Percentiles rank a stretch among this genome's conserved stretches.
These are phyloP conservation scores for Peniophora sp. DNA, from an alignment of 1,284 basidiomycete genomes.

Conservation along the genomic window DNA sequence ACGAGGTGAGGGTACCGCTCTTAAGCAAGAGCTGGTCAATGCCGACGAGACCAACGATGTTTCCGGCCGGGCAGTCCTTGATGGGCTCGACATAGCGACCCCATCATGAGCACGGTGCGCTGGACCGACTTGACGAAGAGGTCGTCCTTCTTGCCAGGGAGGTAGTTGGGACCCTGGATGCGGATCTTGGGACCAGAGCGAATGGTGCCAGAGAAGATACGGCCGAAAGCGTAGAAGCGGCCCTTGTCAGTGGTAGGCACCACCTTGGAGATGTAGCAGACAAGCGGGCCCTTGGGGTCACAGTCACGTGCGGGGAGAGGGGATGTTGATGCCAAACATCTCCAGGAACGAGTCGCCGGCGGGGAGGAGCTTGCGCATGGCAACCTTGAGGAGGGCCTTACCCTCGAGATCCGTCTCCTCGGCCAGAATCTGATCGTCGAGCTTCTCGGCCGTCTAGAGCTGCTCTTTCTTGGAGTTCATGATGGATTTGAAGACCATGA, in stretches of 20 bases:
- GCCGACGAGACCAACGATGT: slow-evolving; percentile 99
- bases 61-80: slow-evolving; percentile 98
- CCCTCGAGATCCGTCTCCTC: slow-evolving; percentile 96
- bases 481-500: slow-evolving; percentile 96
- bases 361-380: slow-evolving; percentile 99
- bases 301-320: slow-evolving; percentile 97
- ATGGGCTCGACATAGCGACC: slow-evolving; percentile 98
- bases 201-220: slow-evolving; percentile 99
- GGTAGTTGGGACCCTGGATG: slow-evolving; percentile 98
- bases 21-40: slow-evolving; percentile 99
- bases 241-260: slow-evolving; percentile 99
- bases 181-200: slow-evolving; percentile 97
- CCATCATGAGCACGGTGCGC: slow-evolving; percentile 99
- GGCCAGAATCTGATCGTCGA: slow-evolving; percentile 84
- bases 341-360: slow-evolving; percentile 98
- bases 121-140: slow-evolving; percentile 98
- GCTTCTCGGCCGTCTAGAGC: slow-evolving; percentile 84
- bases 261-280: slow-evolving; percentile 99
- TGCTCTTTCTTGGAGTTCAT: slow-evolving; percentile 99
- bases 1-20: slow-evolving; percentile 95
- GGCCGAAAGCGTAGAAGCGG: slow-evolving; percentile 99
- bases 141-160: slow-evolving; percentile 99
- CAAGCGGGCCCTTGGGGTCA: slow-evolving; percentile 93
- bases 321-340: slow-evolving; percentile 99
- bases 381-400: slow-evolving; percentile 93